Percentiles rank a stretch among this genome's conserved stretches.
phyloP scores from a whole-genome alignment of 2,329 filamentous ascomycete species.

The Cercospora sp. region DNA sequence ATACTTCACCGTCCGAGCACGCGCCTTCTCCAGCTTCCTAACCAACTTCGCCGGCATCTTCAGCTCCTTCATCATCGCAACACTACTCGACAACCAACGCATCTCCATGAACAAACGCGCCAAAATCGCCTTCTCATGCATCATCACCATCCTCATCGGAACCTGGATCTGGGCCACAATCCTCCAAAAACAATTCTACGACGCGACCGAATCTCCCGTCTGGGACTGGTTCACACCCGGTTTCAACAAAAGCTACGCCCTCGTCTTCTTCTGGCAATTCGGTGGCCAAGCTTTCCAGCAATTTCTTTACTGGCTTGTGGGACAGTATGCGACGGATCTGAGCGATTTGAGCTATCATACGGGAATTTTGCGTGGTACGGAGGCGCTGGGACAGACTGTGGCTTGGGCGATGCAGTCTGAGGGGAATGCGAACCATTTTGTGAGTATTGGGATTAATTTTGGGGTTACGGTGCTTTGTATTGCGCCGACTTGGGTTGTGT shows the following conservation, averaged over 20 bases:
- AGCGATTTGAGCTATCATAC: constrained; percentile 9
- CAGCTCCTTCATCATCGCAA: constrained; percentile 20
- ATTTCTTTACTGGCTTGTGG: constrained; percentile 14
- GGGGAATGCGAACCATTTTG: constrained; percentile 13
- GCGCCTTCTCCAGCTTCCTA: constrained; percentile 46
- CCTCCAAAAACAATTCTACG: constrained; percentile 16
- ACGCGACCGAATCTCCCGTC: background rate
- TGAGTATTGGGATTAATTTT: constrained; percentile 17
- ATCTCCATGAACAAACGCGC: constrained; percentile 28
- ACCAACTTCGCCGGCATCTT: constrained; percentile 42
- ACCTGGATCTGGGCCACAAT: constrained; percentile 27
- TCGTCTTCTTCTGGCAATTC: constrained; percentile 17
- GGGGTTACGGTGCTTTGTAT: constrained; percentile 10
- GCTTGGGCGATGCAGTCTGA: constrained; percentile 18
- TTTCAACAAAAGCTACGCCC: constrained; percentile 11
- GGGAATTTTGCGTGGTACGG: constrained; percentile 10
- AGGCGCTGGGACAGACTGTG: constrained; percentile 14
- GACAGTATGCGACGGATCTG: constrained; percentile 15
- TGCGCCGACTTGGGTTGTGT: constrained; percentile 13
- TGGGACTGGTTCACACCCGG: constrained; percentile 14
- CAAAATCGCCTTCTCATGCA: constrained; percentile 23
- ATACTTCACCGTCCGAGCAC: constrained; percentile 49
- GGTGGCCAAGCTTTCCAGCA: constrained; percentile 17
- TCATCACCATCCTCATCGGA: constrained; percentile 19
- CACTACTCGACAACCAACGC: constrained; percentile 19